Evolutionary conservation across 148 eudicot genomes (phyloP).

Genomic region (Vaccinium macrocarpon): DNA sequence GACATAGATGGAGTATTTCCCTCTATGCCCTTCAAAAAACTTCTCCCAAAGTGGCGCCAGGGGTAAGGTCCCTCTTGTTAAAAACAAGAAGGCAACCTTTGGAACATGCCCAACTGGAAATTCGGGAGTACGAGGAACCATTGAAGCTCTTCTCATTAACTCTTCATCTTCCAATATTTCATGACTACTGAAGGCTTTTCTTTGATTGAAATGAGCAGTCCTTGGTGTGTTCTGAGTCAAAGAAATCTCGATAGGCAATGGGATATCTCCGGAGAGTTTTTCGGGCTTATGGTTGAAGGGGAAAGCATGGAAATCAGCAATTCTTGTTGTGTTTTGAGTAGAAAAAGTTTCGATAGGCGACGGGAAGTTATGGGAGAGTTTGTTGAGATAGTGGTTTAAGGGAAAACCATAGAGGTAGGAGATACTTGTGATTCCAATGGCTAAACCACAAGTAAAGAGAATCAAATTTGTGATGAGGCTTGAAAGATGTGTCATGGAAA

Average conservation of each 20-base stretch:
- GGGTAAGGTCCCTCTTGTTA: slow-evolving; percentile 53
- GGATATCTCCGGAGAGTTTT: background rate
- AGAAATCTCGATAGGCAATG: too few species aligned
- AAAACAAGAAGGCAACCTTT: slow-evolving; percentile 78
- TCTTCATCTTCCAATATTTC: slow-evolving; percentile 22
- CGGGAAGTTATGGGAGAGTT: background rate
- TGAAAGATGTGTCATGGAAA: slow-evolving; percentile 25
- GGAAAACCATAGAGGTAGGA: slow-evolving; percentile 19
- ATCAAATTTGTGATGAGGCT: slow-evolving; percentile 37
- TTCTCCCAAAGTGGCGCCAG: slow-evolving; percentile 70
- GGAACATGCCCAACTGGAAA: slow-evolving; percentile 24
- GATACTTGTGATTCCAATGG: slow-evolving; percentile 35
- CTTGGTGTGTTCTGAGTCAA: too few species aligned
- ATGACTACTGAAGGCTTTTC: too few species aligned
- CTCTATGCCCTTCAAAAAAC: slow-evolving; percentile 60
- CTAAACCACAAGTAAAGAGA: slow-evolving; percentile 40
- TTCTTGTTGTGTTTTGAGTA: too few species aligned
- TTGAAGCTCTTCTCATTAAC: slow-evolving; percentile 54
- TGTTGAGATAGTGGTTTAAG: slow-evolving; percentile 2
- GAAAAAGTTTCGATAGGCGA: too few species aligned
- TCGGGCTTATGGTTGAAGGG: too few species aligned
- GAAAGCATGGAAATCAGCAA: too few species aligned
- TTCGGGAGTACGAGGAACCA: slow-evolving; percentile 17
- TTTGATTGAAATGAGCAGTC: background rate
- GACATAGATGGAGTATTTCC: slow-evolving; percentile 54